Evolutionary conservation across 75 land plant genomes (phyloP).

Genomic region (Selaginella moellendorffii): DNA sequence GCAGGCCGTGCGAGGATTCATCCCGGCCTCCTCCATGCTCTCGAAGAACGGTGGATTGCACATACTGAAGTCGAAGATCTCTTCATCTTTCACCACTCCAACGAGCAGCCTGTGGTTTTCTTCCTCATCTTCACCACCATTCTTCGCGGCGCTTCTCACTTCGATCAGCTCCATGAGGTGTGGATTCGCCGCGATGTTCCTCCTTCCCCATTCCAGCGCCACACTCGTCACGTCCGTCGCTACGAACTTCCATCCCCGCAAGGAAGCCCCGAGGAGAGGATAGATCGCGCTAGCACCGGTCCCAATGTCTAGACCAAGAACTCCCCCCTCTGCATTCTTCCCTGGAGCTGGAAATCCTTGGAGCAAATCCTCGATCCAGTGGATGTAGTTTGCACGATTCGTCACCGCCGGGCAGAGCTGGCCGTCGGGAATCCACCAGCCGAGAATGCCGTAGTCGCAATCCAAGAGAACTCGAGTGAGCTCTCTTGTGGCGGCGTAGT

Average conservation of each 20-base stretch:
- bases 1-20: slow-evolving; percentile 81
- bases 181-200: slow-evolving; percentile 56
- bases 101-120: slow-evolving; percentile 36
- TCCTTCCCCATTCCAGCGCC: slow-evolving; percentile 74
- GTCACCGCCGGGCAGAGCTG: slow-evolving; percentile 95
- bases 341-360: slow-evolving; percentile 33
- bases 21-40: slow-evolving; percentile 67
- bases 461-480: slow-evolving; percentile 68
- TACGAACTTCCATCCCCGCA: slow-evolving; percentile 78
- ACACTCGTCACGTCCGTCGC: slow-evolving; percentile 68
- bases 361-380: slow-evolving; percentile 84
- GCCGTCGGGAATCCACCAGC: slow-evolving; percentile 99
- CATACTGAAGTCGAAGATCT: slow-evolving; percentile 87
- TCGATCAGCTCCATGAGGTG: slow-evolving; percentile 53
- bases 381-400: slow-evolving; percentile 80
- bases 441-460: slow-evolving; percentile 57
- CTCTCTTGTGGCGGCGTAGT: slow-evolving; percentile 85
- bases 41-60: slow-evolving; percentile 95
- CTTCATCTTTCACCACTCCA: slow-evolving; percentile 43
- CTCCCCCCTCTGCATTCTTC: slow-evolving; percentile 10
- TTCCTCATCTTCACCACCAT: neutral
- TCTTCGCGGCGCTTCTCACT: slow-evolving; percentile 35
- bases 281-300: slow-evolving; percentile 98
- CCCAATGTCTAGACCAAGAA: slow-evolving; percentile 80
- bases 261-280: slow-evolving; percentile 80